A percentile compares a stretch with the other conserved stretches of the same genome.
These are phyloP conservation scores for Coprinopsis sp. DNA, from an alignment of 768 basidiomycete species.

Conservation along the genomic window DNA sequence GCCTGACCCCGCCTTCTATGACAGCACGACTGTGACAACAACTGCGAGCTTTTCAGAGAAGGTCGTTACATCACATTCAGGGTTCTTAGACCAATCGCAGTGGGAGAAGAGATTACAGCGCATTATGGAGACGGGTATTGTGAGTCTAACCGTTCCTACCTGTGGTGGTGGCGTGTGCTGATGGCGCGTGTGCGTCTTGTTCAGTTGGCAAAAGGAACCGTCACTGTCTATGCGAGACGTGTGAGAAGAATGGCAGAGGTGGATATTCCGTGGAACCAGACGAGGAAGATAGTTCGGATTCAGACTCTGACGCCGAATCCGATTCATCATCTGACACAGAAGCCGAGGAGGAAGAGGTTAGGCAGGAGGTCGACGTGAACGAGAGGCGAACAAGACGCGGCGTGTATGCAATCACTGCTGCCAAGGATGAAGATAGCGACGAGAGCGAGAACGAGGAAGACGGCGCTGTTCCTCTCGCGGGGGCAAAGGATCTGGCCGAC, in stretches of 20 bases:
- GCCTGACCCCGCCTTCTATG: slow-evolving; percentile 17
- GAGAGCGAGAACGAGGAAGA: slow-evolving; percentile 57
- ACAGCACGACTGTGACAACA: slow-evolving; percentile 88
- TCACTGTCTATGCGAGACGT: slow-evolving; percentile 79
- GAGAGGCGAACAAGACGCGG: slow-evolving; percentile 79
- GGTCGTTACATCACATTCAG: slow-evolving; percentile 88
- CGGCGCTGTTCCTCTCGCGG: slow-evolving; percentile 39
- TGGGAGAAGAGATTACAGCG: slow-evolving; percentile 86
- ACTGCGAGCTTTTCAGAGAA: slow-evolving; percentile 84
- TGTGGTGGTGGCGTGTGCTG: slow-evolving; percentile 11
- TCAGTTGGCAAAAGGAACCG: slow-evolving; percentile 38
- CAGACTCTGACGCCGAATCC: slow-evolving; percentile 45
- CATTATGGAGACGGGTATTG: slow-evolving; percentile 91
- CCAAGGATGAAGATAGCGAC: slow-evolving; percentile 57
- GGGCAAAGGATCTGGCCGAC: slow-evolving; percentile 45
- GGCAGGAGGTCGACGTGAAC: slow-evolving; percentile 65
- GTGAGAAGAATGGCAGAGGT: slow-evolving; percentile 70
- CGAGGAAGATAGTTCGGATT: slow-evolving; percentile 42
- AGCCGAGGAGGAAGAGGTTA: slow-evolving; percentile 36
- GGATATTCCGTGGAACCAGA: slow-evolving; percentile 61
- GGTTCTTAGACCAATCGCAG: slow-evolving; percentile 67
- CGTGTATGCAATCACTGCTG: slow-evolving; percentile 68
- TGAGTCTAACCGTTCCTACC: slow-evolving; percentile 37
- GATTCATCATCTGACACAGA: slow-evolving; percentile 36
- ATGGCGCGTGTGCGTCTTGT: slow-evolving; percentile 14